phyloP scores from a whole-genome alignment of 2,329 filamentous ascomycete species.

The Epichloe baconii region DNA sequence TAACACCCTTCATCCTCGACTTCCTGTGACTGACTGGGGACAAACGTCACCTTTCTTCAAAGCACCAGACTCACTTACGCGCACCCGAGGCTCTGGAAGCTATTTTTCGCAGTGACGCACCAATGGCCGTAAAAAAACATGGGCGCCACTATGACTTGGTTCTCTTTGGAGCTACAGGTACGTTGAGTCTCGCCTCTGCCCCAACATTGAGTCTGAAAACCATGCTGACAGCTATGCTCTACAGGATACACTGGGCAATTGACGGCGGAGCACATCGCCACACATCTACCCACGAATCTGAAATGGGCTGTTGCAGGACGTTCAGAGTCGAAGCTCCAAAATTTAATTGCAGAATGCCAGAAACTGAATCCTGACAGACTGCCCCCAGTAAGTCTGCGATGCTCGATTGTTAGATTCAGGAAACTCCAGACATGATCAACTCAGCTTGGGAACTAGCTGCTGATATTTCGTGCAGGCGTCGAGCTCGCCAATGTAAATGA shows the following conservation, averaged over 20 bases:
- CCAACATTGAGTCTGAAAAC: slow-evolving; percentile 5
- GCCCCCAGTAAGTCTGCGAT: slow-evolving; percentile 41
- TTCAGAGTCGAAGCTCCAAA: slow-evolving; percentile 60
- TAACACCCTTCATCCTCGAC: background rate
- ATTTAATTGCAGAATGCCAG: slow-evolving; percentile 53
- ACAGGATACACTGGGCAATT: slow-evolving; percentile 72
- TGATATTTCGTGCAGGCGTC: slow-evolving; percentile 25
- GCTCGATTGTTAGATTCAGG: background rate
- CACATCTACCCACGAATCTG: slow-evolving; percentile 57
- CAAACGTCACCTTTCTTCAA: background rate
- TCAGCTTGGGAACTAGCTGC: background rate
- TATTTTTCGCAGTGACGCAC: background rate
- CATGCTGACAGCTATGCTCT: background rate
- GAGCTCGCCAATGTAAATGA: slow-evolving; percentile 38
- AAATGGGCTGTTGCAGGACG: slow-evolving; percentile 85
- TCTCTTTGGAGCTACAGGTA: slow-evolving; percentile 45
- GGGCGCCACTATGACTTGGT: slow-evolving; percentile 43
- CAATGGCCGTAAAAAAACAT: slow-evolving; percentile 37
- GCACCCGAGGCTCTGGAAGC: background rate
- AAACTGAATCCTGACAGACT: slow-evolving; percentile 53
- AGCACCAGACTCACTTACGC: background rate
- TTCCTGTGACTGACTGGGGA: background rate
- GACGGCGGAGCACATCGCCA: slow-evolving; percentile 62
- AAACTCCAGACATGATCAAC: background rate
- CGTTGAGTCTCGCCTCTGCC: too few relatives aligned